Base-by-base conservation (phyloP, 805 yeast species). In the Kuraishia ogatae region DNA sequence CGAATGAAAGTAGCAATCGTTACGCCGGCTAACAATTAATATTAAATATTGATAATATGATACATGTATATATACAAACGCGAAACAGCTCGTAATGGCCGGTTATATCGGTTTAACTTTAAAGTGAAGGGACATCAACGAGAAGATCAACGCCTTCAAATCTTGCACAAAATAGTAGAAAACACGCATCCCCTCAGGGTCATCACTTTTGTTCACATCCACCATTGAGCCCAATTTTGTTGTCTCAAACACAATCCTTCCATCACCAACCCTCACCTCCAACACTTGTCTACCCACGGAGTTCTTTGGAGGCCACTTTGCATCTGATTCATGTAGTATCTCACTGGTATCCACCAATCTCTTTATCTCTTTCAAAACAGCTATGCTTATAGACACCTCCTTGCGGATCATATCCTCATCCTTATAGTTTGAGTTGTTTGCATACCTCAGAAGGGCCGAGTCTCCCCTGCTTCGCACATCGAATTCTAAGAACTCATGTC, bases 351-450 rank as follows among this genome's bases (percentile, higher is more conserved):
- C 61, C 2, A 75, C 63, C 21, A 76, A 66, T 26, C 59, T 59
- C 57, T 66, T 68, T 29, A 76, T 48, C 50, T 73, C 69, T n/a
- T 61, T 54, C 11, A 74, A 56, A n/a, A 73, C 73, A 2, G 67
- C 47, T 6, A 64, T 60, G 19, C 76, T 71, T 5, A 77, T 58
- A 2, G 64, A 58, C 48, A 71, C 71, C 46, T 69, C 70, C 61
- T 75, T 76, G 35, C 68, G 61, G 55, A 77, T 76, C 55, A 69
- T 53, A 3, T 71, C 70, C 50, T 76, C 80, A 39, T 71, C 67
- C 56, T 79, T 65, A 56, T 77, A 76, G 56, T 75, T 73, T 2
- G 80, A 73, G 56, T 73, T 75, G 56, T 76, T 76, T n/a, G 77
- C 76, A 58, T 76, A 76, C 50, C 76, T 63, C 35, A 62, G 21